Evolutionary conservation across 352 stramenopile species (phyloP).

Genomic region (Pseudoperonospora humuli): DNA sequence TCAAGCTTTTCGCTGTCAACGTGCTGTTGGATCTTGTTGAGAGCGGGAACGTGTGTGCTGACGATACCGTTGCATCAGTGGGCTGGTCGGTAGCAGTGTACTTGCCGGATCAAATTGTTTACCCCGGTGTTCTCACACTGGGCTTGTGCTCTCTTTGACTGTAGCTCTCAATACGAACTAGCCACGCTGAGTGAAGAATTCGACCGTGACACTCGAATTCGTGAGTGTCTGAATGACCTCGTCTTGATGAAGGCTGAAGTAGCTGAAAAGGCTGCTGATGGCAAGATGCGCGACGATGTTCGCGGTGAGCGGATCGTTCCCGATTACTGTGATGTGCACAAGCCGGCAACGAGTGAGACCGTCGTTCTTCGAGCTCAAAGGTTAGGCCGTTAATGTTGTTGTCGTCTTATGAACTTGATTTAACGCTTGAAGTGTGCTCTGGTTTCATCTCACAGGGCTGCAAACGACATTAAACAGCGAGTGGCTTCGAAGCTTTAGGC

Average conservation of each 20-base stretch:
- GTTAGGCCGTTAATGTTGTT: slow-evolving; percentile 21
- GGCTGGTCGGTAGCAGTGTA: slow-evolving; percentile 29
- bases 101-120: too few relatives aligned
- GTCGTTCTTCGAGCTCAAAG: slow-evolving; percentile 41
- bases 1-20: slow-evolving; percentile 68
- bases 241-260: slow-evolving; percentile 45
- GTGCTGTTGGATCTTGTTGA: slow-evolving; percentile 35
- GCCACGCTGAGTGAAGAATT: slow-evolving; percentile 41
- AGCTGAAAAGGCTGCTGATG: slow-evolving; percentile 45
- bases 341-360: slow-evolving; percentile 29
- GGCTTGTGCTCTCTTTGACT: background rate
- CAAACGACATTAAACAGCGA: slow-evolving; percentile 23
- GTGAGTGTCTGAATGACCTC: slow-evolving; percentile 54
- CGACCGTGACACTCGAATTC: slow-evolving; percentile 22
- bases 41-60: slow-evolving; percentile 20
- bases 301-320: slow-evolving; percentile 61
- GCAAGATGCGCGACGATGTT: slow-evolving; percentile 64
- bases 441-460: slow-evolving; percentile 12
- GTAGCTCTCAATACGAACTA: slow-evolving; percentile 30
- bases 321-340: slow-evolving; percentile 68
- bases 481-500: too few relatives aligned
- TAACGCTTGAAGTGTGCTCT: slow-evolving; percentile 2
- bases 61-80: slow-evolving; percentile 23
- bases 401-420: background rate
- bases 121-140: background rate